Conservation (phyloP, 2,329 filamentous ascomycete species). For the Colletotrichum ledebouriae region DNA sequence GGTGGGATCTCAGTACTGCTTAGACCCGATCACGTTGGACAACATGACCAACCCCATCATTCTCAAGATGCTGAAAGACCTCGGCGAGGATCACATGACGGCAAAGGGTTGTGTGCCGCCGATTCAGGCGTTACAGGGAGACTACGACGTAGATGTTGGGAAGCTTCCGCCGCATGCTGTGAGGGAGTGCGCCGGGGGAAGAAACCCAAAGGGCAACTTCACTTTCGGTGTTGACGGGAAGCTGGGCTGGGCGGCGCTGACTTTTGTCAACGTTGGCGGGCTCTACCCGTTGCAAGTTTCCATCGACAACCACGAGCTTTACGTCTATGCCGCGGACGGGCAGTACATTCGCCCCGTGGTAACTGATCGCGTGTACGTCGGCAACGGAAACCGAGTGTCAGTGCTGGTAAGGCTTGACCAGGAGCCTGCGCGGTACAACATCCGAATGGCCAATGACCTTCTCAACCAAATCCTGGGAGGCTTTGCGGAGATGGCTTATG, state of each 20-base stretch:
- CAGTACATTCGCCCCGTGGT: conserved; percentile 54
- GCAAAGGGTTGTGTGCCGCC: conserved; percentile 18
- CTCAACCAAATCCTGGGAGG: conserved; percentile 20
- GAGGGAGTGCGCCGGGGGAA: not conserved
- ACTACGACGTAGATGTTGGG: conserved; percentile 3
- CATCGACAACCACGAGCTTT: conserved; percentile 59
- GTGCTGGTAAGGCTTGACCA: conserved; percentile 58
- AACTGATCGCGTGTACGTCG: conserved; percentile 45
- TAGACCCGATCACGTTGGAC: not conserved
- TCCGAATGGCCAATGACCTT: conserved; percentile 45
- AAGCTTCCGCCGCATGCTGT: not conserved
- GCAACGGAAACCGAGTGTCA: conserved; percentile 56
- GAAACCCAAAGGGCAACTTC: conserved; percentile 11
- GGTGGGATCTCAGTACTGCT: not conserved
- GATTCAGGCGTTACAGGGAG: conserved; percentile 20
- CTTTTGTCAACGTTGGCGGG: conserved; percentile 17
- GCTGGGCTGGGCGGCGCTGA: not conserved
- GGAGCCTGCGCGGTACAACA: conserved; percentile 52
- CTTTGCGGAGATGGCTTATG: conserved; percentile 20
- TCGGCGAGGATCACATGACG: conserved; percentile 24
- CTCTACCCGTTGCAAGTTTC: conserved; percentile 47
- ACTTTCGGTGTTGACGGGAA: not conserved
- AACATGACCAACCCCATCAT: conserved; percentile 18
- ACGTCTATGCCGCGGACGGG: conserved; percentile 59
- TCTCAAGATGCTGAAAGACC: conserved; percentile 21